Evolutionary conservation across 1,284 basidiomycete species (phyloP), one percentile per base, ranked within the genome.

Genomic region (Boletus sp.): DNA sequence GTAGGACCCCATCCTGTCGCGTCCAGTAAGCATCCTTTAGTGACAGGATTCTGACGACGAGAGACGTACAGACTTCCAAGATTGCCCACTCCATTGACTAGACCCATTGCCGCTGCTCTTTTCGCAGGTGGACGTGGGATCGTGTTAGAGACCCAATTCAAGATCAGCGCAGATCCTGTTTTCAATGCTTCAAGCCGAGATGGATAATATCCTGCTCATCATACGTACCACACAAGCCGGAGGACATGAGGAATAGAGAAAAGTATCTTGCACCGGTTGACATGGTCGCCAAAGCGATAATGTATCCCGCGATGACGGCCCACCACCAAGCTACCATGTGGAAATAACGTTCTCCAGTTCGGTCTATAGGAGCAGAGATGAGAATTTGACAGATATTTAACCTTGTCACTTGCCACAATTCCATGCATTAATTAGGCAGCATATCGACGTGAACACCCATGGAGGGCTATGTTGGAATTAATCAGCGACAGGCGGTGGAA

Each of bases 301-400:
- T 83, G 67, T 84, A 90, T 0, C 84, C 89, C 13, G 87, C 38
- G 14, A 88, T 82, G 54, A 82, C 80, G n/a, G 75, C 79, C 84
- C 84, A 87, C 82, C 81, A 85, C 74, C 81, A 83, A 5, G 68
- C 76, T 13, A 82, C 74, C 33, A 89, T 81, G 70, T 91, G 89
- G 77, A 88, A 87, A 76, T 83, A 91, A 6, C 87, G 81, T 67
- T 89, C 88, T 2, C 87, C 86, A 5, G 83, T 84, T 52, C 76
- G 77, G 64, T 88, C 85, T 85, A 55, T 25, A 38, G 11, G 17
- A n/a, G 4, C 17, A 11, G 33, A 44, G 25, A 28, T 65, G 4
- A 56, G 40, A 10, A 43, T 11, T 19, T 47, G 44, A 28, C 23
- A 5, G 10, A 23, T 27, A 19, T 27, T 47, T 8, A 6, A 25